These are phyloP conservation scores for Clarireedia paspali DNA, from an alignment of 2,329 filamentous ascomycete genomes.

Conservation along the genomic window DNA sequence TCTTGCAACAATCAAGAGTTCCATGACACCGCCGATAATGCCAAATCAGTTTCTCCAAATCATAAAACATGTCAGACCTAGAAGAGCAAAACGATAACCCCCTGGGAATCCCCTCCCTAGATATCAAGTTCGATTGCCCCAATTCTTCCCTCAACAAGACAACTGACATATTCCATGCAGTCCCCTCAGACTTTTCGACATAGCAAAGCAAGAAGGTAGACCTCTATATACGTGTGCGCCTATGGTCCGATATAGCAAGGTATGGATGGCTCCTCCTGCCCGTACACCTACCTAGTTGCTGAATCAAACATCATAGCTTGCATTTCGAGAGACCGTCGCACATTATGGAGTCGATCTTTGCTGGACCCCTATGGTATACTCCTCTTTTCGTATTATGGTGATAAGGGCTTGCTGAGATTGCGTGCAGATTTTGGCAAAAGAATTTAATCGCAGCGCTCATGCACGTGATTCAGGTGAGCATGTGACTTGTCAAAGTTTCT, in stretches of 20 bases:
- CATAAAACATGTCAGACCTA: neutral
- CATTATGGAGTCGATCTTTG: slow-evolving; percentile 58
- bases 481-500: neutral
- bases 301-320: slow-evolving; percentile 40
- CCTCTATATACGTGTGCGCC: slow-evolving; percentile 54
- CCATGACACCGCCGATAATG: neutral
- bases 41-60: neutral
- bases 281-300: neutral
- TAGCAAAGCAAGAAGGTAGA: slow-evolving; percentile 42
- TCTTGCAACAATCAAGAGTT: neutral
- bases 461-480: slow-evolving; percentile 51
- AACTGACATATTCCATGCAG: slow-evolving; percentile 27
- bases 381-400: too few relatives aligned
- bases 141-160: neutral
- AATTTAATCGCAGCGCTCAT: slow-evolving; percentile 54
- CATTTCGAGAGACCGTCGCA: slow-evolving; percentile 60
- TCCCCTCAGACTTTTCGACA: slow-evolving; percentile 52
- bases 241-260: slow-evolving; percentile 61
- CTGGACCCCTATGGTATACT: slow-evolving; percentile 59
- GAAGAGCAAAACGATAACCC: neutral
- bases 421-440: slow-evolving; percentile 52
- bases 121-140: slow-evolving; percentile 1
- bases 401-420: neutral
- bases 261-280: slow-evolving; percentile 12
- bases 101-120: neutral